Base-by-base conservation (phyloP, 805 yeast genomes). In the Pichia paraexigua region DNA sequence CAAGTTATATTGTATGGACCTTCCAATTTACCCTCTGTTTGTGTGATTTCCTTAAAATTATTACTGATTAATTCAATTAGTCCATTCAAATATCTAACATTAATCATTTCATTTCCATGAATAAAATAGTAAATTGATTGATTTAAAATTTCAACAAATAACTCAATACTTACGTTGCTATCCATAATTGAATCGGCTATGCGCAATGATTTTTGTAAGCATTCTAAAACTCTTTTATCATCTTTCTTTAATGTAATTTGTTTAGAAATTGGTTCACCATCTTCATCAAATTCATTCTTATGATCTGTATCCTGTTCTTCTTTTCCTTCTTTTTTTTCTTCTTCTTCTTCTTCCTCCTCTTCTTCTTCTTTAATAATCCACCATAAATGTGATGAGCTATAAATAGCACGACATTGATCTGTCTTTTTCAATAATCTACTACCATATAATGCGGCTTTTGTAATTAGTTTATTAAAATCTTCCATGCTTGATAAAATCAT, bases 141-240 rank as follows among this genome's bases (percentile, higher is more conserved):
- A 70, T 89, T 88, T 57, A 94, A 72, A 21, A 94, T 89, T 69
- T 94, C 98, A 44, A 92, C 83, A 71, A 92, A 91, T 50, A 94
- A 73, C 67, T 88, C 92, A 51, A 86, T 72, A 37, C 89, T 85
- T 45, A 81, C 84, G 42, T 74, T 77, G 48, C 70, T 72, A 63
- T 92, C 98, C 83, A 91, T 83, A 52, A 94, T 87, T n/a, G 94
- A 85, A 65, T 94, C 98, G 0, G 97, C 96, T 9, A 89, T 88
- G 44, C 97, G 74, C 18, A 92, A 67, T 1, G 97, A 81, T 58
- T 92, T 81, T 66, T 90, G 97, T 44, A 92, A 74, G 65, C 97
- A 90, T 63, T 94, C 98, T 62, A 92, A 71, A 1, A 92, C 96
- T 39, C 96, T 74, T 61, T 87, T 87, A 39, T 73, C 74, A 57